These are phyloP conservation scores for Pseudogymnoascus sp. DNA, from an alignment of 2,329 filamentous ascomycete genomes.

Conservation along the genomic window DNA sequence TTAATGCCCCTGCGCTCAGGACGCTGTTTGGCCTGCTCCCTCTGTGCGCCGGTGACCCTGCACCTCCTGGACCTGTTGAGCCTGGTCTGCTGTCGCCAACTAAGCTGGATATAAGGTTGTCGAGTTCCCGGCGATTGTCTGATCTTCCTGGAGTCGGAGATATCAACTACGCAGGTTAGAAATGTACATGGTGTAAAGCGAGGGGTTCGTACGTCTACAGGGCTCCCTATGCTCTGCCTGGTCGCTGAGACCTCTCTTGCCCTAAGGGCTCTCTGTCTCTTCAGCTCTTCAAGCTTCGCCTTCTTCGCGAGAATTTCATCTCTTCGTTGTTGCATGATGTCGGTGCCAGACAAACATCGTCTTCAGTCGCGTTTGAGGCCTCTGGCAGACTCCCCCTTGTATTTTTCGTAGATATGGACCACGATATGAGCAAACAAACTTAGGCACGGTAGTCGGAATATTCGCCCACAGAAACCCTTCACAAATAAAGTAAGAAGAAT, in stretches of 20 bases:
- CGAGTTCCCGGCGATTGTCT: constrained; percentile 68
- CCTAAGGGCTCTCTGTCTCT: constrained; percentile 80
- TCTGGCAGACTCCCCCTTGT: constrained; percentile 4
- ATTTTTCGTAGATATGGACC: constrained; percentile 1
- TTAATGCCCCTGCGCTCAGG: constrained; percentile 72
- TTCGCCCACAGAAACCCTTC: not conserved
- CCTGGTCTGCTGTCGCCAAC: constrained; percentile 70
- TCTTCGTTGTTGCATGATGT: constrained; percentile 65
- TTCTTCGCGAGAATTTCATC: constrained; percentile 96
- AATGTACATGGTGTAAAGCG: not conserved
- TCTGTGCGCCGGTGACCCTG: constrained; percentile 58
- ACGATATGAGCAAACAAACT: not conserved
- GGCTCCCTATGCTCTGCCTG: constrained; percentile 60
- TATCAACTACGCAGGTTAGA: constrained; percentile 43
- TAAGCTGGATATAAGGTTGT: constrained; percentile 76
- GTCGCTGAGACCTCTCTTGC: constrained; percentile 66
- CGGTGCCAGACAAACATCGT: constrained; percentile 7
- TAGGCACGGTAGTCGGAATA: not conserved
- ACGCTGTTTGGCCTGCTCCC: constrained; percentile 82
- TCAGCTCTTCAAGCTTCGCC: constrained; percentile 93
- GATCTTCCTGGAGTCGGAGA: constrained; percentile 64
- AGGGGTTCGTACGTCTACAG: constrained; percentile 58
- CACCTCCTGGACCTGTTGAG: constrained; percentile 56
- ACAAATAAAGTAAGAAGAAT: not conserved
- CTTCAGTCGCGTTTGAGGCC: constrained; percentile 6